Evolutionary conservation across 179 eudicot species (phyloP), one percentile per base, ranked within the genome.

Genomic region (Actinidia chinensis): DNA sequence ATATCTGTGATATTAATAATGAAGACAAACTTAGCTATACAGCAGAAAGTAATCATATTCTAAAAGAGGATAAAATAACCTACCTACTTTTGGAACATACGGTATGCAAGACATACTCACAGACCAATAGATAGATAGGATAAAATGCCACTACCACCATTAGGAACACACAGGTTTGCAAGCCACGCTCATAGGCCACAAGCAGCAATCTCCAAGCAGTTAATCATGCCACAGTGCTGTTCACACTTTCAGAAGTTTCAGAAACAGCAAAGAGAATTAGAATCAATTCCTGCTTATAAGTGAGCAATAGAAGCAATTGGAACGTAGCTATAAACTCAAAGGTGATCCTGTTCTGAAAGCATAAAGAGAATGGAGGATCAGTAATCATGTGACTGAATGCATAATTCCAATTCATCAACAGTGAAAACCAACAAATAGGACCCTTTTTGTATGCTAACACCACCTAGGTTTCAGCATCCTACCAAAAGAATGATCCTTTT

Each of bases 1-100:
- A 50, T 89, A 91, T 84, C 98, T 95, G 90, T 2, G 60, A 78
- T 17, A 28, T 28, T 50, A 60, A 44, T 4, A 47, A 68, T 13
- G 7, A n/a, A 51, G 23, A 63, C 59, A 61, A 50, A 17, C 52
- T 74, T 8, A 58, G 56, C 46, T 8, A 22, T 2, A 8, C 7
- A 1, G 10, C 75, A 51, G 9, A 28, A 36, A 71, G 71, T 7
- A 44, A 8, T 42, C 50, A 8, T 15, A 36, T 13, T n/a, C 4
- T 22, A 8, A 4, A 33, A 33, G 4, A 28, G 25, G 43, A 43
- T 46, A 3, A 20, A 46, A 69, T 33, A 33, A 33, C 55, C 55
- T 47, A 68, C 52, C 17, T 20, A 33, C 23, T 44, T 23, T 46
- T 17, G 48, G 50, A 55, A 73, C 47, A 28, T 4, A 50, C 23